Evolutionary conservation across 805 yeast genomes (phyloP).

Genomic region (Blastobotrys muscicola): DNA sequence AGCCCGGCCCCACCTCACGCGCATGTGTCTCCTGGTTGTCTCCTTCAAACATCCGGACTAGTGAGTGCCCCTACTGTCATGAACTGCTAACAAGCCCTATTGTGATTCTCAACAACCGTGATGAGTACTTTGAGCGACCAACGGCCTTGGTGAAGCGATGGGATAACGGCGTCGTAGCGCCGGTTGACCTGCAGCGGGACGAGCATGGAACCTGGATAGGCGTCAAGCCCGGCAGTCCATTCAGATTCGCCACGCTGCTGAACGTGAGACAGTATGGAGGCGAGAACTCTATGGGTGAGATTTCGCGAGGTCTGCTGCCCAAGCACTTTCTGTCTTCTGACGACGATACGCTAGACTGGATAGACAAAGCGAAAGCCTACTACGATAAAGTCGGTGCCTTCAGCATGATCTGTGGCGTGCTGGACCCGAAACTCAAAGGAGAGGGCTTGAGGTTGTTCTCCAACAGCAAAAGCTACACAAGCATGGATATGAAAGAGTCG

Average conservation of each 20-base stretch:
- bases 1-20: not conserved
- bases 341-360: slow-evolving; percentile 34
- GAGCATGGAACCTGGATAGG: slow-evolving; percentile 95
- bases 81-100: slow-evolving; percentile 38
- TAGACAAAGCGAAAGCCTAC: slow-evolving; percentile 20
- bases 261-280: slow-evolving; percentile 48
- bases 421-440: slow-evolving; percentile 18
- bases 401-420: slow-evolving; percentile 46
- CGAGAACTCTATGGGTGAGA: slow-evolving; percentile 30
- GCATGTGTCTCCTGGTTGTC: slow-evolving; percentile 76
- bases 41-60: slow-evolving; percentile 63
- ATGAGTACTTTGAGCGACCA: slow-evolving; percentile 68
- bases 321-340: slow-evolving; percentile 32
- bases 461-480: slow-evolving; percentile 37
- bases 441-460: slow-evolving; percentile 37
- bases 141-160: slow-evolving; percentile 39
- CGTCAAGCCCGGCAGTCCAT: slow-evolving; percentile 36
- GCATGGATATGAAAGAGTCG: slow-evolving; percentile 23
- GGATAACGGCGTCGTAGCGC: slow-evolving; percentile 42
- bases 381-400: slow-evolving; percentile 48
- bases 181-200: slow-evolving; percentile 59
- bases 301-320: slow-evolving; percentile 49
- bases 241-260: slow-evolving; percentile 62
- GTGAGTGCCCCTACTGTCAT: slow-evolving; percentile 17
- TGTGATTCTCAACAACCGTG: slow-evolving; percentile 73